Conservation (phyloP, 2,329 filamentous ascomycete genomes). For the Pseudogymnoascus sp. region DNA sequence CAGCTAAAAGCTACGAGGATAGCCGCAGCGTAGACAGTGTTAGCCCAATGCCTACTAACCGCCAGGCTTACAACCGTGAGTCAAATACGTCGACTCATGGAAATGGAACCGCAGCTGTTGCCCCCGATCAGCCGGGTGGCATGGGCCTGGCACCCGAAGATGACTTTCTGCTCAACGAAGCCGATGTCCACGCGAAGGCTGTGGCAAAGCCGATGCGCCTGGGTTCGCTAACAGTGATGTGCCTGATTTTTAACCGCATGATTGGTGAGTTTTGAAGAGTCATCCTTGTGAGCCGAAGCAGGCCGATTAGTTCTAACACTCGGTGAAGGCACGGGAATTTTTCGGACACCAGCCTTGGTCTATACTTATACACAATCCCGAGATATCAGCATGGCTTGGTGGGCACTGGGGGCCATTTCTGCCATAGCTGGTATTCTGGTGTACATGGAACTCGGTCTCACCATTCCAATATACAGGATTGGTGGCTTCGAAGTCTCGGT, state of each 20-base stretch:
- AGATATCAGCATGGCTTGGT: conserved; percentile 12
- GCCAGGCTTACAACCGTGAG: neutral
- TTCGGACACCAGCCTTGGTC: conserved; percentile 11
- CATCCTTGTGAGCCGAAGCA: neutral
- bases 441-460: conserved; percentile 39
- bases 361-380: conserved; percentile 11
- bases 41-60: neutral
- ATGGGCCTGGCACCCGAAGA: conserved; percentile 8
- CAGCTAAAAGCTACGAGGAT: neutral
- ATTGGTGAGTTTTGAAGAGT: neutral
- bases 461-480: conserved; percentile 35
- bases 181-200: conserved; percentile 13
- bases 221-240: conserved; percentile 15
- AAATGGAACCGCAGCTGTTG: neutral
- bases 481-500: conserved; percentile 33
- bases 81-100: neutral
- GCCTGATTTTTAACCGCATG: conserved; percentile 14
- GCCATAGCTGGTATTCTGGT: conserved; percentile 16
- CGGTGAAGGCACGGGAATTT: conserved; percentile 13
- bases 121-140: conserved; percentile 2
- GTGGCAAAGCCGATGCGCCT: conserved; percentile 15
- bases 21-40: neutral
- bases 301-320: neutral
- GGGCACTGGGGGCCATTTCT: conserved; percentile 13
- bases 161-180: neutral